Evolutionary conservation across 2,329 filamentous ascomycete genomes (phyloP).

Genomic region (Zalaria obscura): DNA sequence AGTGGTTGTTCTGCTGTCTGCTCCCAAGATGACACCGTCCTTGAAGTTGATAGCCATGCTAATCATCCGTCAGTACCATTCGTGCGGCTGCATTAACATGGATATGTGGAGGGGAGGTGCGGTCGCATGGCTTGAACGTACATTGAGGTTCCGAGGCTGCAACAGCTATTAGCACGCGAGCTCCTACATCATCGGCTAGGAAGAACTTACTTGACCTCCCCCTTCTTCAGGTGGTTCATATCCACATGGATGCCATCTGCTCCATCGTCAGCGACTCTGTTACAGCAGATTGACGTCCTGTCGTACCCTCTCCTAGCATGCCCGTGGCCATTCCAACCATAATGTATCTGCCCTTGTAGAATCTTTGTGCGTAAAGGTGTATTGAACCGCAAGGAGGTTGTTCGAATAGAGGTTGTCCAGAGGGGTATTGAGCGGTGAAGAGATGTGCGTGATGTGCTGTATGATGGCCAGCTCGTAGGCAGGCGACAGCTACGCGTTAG

Average conservation of each 20-base stretch:
- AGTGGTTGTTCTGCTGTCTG: conserved; percentile 93
- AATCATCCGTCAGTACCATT: conserved; percentile 14
- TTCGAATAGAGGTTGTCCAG: not conserved
- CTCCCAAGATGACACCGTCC: conserved; percentile 93
- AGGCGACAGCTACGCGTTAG: conserved; percentile 2
- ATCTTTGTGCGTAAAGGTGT: not conserved
- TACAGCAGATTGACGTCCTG: conserved; percentile 3
- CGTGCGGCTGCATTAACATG: conserved; percentile 4
- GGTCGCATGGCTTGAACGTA: conserved; percentile 33
- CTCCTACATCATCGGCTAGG: not conserved
- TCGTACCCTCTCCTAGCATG: conserved; percentile 25
- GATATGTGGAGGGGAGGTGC: not conserved
- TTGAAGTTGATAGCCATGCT: conserved; percentile 99
- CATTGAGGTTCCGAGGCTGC: conserved; percentile 92
- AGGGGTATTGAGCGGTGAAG: conserved; percentile 1
- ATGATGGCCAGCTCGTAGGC: not conserved
- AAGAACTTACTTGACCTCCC: conserved; percentile 86
- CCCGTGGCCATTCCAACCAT: conserved; percentile 23
- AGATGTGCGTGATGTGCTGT: not conserved
- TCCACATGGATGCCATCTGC: conserved; percentile 97
- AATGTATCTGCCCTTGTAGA: conserved; percentile 4
- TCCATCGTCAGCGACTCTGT: conserved; percentile 8
- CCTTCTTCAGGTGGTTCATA: conserved; percentile 97
- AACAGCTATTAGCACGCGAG: conserved; percentile 12
- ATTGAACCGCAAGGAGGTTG: not conserved